phyloP scores from a whole-genome alignment of 2,329 filamentous ascomycete species.

The Gremmenia infestans region DNA sequence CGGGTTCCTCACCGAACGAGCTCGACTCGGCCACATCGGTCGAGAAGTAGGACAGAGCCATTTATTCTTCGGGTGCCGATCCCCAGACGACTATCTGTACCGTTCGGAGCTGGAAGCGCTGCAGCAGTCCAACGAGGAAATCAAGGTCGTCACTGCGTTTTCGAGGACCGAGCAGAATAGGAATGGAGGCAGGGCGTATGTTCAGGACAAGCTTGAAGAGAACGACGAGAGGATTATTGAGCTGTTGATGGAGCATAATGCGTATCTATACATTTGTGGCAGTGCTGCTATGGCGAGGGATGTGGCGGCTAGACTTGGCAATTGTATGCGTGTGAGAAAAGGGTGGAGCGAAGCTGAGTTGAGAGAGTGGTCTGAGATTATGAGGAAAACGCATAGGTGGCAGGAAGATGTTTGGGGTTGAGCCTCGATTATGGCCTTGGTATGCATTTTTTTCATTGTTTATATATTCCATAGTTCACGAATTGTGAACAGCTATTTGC shows the following conservation, averaged over 20 bases:
- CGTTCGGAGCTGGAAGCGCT: constrained; percentile 31
- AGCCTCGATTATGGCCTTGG: not conserved
- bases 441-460: too few species aligned
- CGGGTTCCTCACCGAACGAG: constrained; percentile 42
- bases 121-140: constrained; percentile 7
- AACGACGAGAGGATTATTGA: constrained; percentile 26
- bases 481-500: too few species aligned
- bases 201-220: constrained; percentile 36
- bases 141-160: constrained; percentile 33
- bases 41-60: constrained; percentile 39
- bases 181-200: constrained; percentile 24
- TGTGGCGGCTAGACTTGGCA: constrained; percentile 36
- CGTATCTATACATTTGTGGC: constrained; percentile 40
- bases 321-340: constrained; percentile 33
- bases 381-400: constrained; percentile 48
- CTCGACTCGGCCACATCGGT: constrained; percentile 38
- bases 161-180: constrained; percentile 24
- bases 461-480: too few species aligned
- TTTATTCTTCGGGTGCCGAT: constrained; percentile 45
- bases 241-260: constrained; percentile 29
- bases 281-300: constrained; percentile 40
- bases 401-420: constrained; percentile 49
- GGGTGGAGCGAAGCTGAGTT: constrained; percentile 37
- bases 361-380: constrained; percentile 41
- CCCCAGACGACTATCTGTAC: constrained; percentile 41